Percentiles rank a stretch among this genome's conserved stretches.
Conservation (phyloP, 805 yeast genomes). For the Wickerhamiella azymoides region DNA sequence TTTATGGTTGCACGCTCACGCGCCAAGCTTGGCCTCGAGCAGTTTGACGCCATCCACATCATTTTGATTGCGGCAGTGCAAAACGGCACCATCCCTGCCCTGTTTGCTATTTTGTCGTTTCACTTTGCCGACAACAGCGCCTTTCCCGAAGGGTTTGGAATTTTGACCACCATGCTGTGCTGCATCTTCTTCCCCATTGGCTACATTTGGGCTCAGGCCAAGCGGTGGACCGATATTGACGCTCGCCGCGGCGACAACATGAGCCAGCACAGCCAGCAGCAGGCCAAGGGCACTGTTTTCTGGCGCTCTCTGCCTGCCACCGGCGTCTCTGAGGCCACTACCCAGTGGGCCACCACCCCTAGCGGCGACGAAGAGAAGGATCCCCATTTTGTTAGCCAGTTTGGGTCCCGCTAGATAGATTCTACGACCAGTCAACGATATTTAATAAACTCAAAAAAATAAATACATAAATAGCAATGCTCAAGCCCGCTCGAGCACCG, state of each 20-base stretch:
- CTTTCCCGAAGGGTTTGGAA: slow-evolving; percentile 2
- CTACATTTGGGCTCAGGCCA: slow-evolving; percentile 19
- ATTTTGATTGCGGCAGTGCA: slow-evolving; percentile 70
- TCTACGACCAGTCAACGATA: too few species aligned
- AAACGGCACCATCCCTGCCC: slow-evolving; percentile 69
- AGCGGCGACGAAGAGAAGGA: not conserved
- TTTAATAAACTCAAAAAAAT: not conserved
- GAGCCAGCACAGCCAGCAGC: not conserved
- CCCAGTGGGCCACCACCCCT: not conserved
- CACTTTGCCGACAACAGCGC: not conserved
- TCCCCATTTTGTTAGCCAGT: too few species aligned
- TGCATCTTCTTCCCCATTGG: slow-evolving; percentile 18
- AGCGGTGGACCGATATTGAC: not conserved
- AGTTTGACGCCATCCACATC: slow-evolving; percentile 71
- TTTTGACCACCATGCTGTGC: slow-evolving; percentile 8
- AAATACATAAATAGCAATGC: not conserved
- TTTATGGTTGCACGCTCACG: slow-evolving; percentile 56
- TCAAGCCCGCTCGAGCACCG: slow-evolving; percentile 10
- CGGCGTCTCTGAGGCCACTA: not conserved
- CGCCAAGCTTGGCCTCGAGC: slow-evolving; percentile 61
- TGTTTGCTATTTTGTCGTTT: slow-evolving; percentile 22
- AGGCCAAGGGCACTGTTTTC: not conserved
- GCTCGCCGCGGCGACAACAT: not conserved
- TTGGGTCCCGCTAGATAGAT: too few species aligned
- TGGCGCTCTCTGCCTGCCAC: not conserved